A percentile compares a stretch with the other conserved stretches of the same genome.
phyloP scores from a whole-genome alignment of 306 rosid species.

The Fagus sylvatica region DNA sequence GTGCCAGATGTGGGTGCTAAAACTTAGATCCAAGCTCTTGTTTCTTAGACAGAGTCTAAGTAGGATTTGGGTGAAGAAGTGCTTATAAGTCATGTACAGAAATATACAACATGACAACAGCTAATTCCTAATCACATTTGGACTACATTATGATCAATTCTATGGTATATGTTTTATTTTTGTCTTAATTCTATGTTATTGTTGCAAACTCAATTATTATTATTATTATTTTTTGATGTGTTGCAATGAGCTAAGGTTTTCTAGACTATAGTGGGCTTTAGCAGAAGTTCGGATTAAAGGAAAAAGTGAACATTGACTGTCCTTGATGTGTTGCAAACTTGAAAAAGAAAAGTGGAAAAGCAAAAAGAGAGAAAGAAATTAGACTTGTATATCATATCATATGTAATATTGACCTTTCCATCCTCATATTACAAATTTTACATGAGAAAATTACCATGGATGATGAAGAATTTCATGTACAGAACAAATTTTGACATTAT shows the following conservation, averaged over 20 bases:
- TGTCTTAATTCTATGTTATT: background rate
- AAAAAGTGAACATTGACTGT: conserved; percentile 16
- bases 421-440: too few species aligned
- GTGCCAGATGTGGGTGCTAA: background rate
- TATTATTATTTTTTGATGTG: too few species aligned
- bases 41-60: background rate
- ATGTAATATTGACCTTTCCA: background rate
- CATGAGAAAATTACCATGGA: background rate
- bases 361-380: background rate
- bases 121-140: too few species aligned
- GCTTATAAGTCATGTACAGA: too few species aligned
- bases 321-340: conserved; percentile 14
- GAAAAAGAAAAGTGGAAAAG: conserved; percentile 13
- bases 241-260: background rate
- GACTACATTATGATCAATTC: too few species aligned
- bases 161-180: too few species aligned
- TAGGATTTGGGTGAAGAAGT: background rate
- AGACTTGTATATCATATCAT: background rate
- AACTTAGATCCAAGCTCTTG: too few species aligned
- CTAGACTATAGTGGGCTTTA: background rate
- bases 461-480: background rate
- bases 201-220: background rate
- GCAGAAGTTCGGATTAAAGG: background rate
- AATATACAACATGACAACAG: too few species aligned
- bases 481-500: too few species aligned